These are phyloP conservation scores for Wickerhamomyces ciferrii DNA, from an alignment of 805 yeast species.

Conservation along the genomic window DNA sequence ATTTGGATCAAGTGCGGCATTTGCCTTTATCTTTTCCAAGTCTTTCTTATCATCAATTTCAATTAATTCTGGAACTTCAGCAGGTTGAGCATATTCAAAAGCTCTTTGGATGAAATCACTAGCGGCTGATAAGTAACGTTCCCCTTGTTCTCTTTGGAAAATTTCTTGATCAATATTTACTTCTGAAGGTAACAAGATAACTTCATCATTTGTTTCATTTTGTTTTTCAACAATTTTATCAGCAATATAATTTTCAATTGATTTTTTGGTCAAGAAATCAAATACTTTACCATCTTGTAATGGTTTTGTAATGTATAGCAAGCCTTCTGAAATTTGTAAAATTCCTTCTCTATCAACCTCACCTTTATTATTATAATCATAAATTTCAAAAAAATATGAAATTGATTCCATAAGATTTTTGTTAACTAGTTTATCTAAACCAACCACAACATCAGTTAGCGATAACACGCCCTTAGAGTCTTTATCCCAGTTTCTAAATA, in stretches of 20 bases:
- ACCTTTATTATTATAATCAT: conserved; percentile 55
- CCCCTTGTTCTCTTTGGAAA: conserved; percentile 61
- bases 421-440: conserved; percentile 64
- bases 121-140: conserved; percentile 80
- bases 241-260: conserved; percentile 64
- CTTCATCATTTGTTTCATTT: conserved; percentile 28
- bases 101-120: conserved; percentile 82
- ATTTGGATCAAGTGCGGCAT: conserved; percentile 78
- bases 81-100: conserved; percentile 83
- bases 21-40: conserved; percentile 38
- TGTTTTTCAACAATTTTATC: conserved; percentile 42
- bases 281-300: conserved; percentile 70
- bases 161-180: conserved; percentile 58
- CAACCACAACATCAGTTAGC: conserved; percentile 65
- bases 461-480: conserved; percentile 49
- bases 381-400: conserved; percentile 73
- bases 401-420: conserved; percentile 74
- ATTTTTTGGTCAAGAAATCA: conserved; percentile 58
- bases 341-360: conserved; percentile 74
- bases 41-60: conserved; percentile 33
- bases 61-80: conserved; percentile 39
- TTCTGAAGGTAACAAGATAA: conserved; percentile 49
- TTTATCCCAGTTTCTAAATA: conserved; percentile 73
- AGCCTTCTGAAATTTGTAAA: conserved; percentile 80
- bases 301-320: conserved; percentile 76